phyloP scores from a whole-genome alignment of 352 stramenopile genomes.

The Globisporangium spinosum region DNA sequence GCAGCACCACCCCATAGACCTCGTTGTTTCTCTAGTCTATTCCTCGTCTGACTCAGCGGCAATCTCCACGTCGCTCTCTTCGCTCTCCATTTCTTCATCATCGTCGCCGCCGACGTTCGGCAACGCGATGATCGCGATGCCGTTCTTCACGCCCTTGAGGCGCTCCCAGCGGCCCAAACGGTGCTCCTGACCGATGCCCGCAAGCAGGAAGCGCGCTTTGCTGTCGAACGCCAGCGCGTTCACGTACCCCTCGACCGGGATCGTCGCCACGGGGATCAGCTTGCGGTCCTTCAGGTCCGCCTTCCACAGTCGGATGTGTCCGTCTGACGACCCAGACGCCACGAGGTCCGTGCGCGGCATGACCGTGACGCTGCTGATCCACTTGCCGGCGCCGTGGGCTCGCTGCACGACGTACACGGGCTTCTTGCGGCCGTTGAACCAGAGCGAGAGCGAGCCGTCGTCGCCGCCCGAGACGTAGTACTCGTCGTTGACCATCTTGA shows the following conservation, averaged over 20 bases:
- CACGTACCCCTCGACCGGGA: slow-evolving; percentile 72
- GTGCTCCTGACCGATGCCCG: slow-evolving; percentile 90
- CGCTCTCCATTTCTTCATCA: slow-evolving; percentile 12
- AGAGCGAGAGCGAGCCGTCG: slow-evolving; percentile 88
- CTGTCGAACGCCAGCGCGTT: slow-evolving; percentile 71
- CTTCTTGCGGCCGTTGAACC: slow-evolving; percentile 93
- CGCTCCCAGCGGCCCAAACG: slow-evolving; percentile 90
- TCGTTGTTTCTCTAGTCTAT: slow-evolving; percentile 16
- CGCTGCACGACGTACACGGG: slow-evolving; percentile 75
- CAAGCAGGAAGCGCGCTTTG: slow-evolving; percentile 88
- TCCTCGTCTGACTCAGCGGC: slow-evolving; percentile 22
- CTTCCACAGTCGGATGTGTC: slow-evolving; percentile 90
- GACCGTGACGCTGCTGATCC: slow-evolving; percentile 88
- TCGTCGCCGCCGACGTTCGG: slow-evolving; percentile 49
- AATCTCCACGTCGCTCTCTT: slow-evolving; percentile 30
- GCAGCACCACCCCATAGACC: neutral
- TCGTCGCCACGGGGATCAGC: slow-evolving; percentile 60
- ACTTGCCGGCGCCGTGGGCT: slow-evolving; percentile 87
- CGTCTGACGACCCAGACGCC: slow-evolving; percentile 88
- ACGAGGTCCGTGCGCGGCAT: slow-evolving; percentile 90
- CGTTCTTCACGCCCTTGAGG: slow-evolving; percentile 86
- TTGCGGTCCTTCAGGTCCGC: slow-evolving; percentile 70
- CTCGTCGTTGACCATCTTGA: slow-evolving; percentile 90
- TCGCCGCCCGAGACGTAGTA: slow-evolving; percentile 92
- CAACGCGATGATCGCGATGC: slow-evolving; percentile 86